Evolutionary conservation across 1,139 yeast genomes (phyloP).

Genomic region (Hanseniaspora uvarum): DNA sequence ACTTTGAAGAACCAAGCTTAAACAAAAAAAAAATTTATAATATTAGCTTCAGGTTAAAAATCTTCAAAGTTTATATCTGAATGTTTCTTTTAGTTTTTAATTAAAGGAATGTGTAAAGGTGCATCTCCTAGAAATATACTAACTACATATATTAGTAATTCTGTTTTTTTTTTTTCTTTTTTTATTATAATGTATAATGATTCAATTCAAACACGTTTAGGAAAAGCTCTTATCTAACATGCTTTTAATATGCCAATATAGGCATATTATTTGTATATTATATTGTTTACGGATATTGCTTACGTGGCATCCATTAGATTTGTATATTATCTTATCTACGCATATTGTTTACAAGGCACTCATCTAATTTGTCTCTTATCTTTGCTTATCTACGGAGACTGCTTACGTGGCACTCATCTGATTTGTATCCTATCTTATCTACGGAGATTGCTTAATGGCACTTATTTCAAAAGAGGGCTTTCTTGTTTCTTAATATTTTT

Average conservation of each 20-base stretch:
- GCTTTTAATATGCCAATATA: too few species aligned
- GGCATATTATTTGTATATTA: too few species aligned
- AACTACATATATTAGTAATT: background rate
- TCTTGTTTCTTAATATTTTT: background rate
- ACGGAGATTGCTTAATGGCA: background rate
- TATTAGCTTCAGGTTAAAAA: background rate
- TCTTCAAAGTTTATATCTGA: background rate
- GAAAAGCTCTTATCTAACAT: background rate
- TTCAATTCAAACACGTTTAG: too few species aligned
- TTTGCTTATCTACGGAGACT: background rate
- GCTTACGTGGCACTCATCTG: too few species aligned
- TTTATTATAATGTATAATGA: background rate
- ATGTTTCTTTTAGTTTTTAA: background rate
- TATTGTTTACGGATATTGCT: too few species aligned
- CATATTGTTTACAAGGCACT: too few species aligned
- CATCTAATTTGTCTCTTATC: too few species aligned
- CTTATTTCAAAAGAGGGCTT: too few species aligned
- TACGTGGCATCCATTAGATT: too few species aligned
- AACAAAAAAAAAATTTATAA: background rate
- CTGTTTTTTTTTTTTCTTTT: background rate
- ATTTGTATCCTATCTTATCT: too few species aligned
- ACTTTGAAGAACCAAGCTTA: slow-evolving; percentile 55
- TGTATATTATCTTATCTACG: too few species aligned
- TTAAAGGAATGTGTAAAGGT: background rate
- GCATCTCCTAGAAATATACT: background rate